Conservation (phyloP, 2,329 filamentous ascomycete species). For the Talaromyces sp. region DNA sequence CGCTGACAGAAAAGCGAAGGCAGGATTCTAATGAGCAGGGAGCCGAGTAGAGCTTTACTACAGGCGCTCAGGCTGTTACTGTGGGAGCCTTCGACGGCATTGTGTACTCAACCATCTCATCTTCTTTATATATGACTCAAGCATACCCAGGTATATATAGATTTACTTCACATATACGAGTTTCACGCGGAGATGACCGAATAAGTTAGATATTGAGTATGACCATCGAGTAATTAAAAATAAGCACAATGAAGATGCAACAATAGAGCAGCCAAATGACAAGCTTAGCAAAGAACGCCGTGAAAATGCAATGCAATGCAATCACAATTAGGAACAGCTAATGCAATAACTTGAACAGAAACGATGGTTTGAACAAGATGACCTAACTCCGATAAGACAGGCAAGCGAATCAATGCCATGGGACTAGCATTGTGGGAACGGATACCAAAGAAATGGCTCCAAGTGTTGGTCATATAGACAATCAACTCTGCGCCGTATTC, state of each 20-base stretch:
- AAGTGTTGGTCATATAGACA: background rate
- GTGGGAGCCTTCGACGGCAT: background rate
- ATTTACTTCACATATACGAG: background rate
- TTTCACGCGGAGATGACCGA: background rate
- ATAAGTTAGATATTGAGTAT: background rate
- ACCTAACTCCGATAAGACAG: background rate
- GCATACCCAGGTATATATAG: background rate
- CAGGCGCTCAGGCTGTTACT: background rate
- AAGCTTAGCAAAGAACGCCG: background rate
- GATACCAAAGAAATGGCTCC: background rate
- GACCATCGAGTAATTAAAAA: background rate
- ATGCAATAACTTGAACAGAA: background rate
- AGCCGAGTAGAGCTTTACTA: background rate
- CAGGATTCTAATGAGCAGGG: background rate
- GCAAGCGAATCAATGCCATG: background rate
- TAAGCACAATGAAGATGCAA: background rate
- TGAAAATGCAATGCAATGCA: slow-evolving; percentile 13
- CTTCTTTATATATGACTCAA: background rate
- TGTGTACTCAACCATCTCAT: background rate
- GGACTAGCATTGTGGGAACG: background rate
- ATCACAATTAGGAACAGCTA: background rate
- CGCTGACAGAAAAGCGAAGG: slow-evolving; percentile 43
- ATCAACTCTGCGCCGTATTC: slow-evolving; percentile 3
- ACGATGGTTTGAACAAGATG: background rate
- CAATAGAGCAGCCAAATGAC: background rate